Evolutionary conservation across 495 filamentous ascomycete genomes (phyloP).

Genomic region (Daldinia vernicosa): DNA sequence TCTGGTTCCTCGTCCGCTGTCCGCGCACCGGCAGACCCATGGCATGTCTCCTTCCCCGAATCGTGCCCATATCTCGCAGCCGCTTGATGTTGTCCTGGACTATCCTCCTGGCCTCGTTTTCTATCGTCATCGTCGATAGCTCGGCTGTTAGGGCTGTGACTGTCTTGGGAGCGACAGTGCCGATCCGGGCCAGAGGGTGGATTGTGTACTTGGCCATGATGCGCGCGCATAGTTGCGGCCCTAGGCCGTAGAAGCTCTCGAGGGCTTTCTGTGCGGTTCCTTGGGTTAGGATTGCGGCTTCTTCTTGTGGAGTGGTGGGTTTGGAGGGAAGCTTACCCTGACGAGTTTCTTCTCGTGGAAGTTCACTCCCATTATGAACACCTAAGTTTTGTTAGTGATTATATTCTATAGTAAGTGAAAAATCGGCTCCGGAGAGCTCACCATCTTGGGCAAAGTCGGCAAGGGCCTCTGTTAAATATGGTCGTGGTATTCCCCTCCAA

Average conservation of each 20-base stretch:
- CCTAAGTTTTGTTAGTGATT: conserved; percentile 57
- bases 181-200: conserved; percentile 79
- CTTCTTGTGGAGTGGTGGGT: background rate
- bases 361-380: conserved; percentile 84
- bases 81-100: conserved; percentile 85
- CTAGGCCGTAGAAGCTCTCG: conserved; percentile 89
- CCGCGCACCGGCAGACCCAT: conserved; percentile 87
- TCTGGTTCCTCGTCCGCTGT: conserved; percentile 87
- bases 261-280: conserved; percentile 74
- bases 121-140: conserved; percentile 90
- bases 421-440: background rate
- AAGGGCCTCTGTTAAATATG: conserved; percentile 4
- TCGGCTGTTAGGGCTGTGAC: conserved; percentile 82
- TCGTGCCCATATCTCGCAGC: conserved; percentile 89
- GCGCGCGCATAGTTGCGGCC: conserved; percentile 70
- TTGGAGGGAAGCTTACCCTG: conserved; percentile 63
- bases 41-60: conserved; percentile 89
- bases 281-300: conserved; percentile 3
- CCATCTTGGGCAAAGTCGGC: conserved; percentile 35
- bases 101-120: conserved; percentile 83
- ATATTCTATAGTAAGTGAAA: background rate
- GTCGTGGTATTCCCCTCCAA: conserved; percentile 14
- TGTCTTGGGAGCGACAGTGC: conserved; percentile 73
- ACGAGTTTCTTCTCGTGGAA: conserved; percentile 85
- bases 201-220: conserved; percentile 89